Evolutionary conservation across 495 filamentous ascomycete genomes (phyloP).

Genomic region (Xylaria curta): DNA sequence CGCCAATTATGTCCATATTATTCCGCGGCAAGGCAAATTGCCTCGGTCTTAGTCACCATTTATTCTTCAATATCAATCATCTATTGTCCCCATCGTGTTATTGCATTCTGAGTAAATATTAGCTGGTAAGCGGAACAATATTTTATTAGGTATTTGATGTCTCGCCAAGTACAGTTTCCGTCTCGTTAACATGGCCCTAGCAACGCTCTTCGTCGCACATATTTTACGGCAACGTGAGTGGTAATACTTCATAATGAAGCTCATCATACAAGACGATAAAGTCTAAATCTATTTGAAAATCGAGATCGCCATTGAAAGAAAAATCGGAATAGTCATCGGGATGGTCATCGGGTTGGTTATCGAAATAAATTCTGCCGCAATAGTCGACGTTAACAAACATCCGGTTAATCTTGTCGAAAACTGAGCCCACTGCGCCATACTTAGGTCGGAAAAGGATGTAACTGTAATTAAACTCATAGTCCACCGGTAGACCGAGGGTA

Average conservation of each 20-base stretch:
- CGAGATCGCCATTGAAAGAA: no score
- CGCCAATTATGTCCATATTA: background rate
- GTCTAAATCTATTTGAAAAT: no score
- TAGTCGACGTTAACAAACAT: background rate
- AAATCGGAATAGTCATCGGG: no score
- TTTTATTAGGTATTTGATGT: background rate
- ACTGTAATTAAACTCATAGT: conserved; percentile 5
- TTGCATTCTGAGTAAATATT: background rate
- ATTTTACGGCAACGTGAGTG: background rate
- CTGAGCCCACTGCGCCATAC: no score
- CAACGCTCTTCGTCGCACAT: background rate
- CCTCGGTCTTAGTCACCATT: background rate
- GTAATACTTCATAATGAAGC: background rate
- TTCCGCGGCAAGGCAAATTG: background rate
- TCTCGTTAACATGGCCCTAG: background rate
- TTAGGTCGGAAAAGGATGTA: conserved; percentile 7
- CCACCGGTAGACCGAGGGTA: no score
- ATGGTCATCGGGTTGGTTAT: no score
- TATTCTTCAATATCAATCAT: background rate
- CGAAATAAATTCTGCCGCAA: no score
- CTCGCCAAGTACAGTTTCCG: background rate
- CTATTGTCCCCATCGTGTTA: no score
- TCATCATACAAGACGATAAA: no score
- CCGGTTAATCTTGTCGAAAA: conserved; percentile 15
- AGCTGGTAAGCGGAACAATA: background rate